These are phyloP conservation scores for Ramaria sp. DNA, from an alignment of 768 basidiomycete genomes.

Conservation along the genomic window DNA sequence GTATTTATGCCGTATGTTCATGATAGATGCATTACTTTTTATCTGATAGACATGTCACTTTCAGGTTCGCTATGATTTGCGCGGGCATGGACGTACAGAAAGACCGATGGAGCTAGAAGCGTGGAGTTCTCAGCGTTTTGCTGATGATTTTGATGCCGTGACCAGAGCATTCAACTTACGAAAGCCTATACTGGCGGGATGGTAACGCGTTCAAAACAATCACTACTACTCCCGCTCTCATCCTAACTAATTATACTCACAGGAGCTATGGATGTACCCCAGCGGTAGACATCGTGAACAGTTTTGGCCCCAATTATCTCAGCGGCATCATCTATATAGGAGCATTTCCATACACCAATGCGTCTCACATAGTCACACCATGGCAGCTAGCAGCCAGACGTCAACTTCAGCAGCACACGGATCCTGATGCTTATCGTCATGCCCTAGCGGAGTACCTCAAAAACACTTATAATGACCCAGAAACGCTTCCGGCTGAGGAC, in stretches of 20 bases:
- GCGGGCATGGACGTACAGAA: conserved; percentile 24
- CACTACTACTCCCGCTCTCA: conserved; percentile 15
- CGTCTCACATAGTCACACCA: neutral
- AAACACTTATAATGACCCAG: conserved; percentile 14
- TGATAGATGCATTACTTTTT: no score
- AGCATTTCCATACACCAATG: conserved; percentile 6
- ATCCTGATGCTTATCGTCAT: neutral
- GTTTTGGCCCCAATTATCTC: conserved; percentile 14
- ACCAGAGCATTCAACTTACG: conserved; percentile 19
- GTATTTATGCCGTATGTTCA: neutral
- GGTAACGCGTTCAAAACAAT: conserved; percentile 17
- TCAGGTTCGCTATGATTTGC: conserved; percentile 24
- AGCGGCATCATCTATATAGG: conserved; percentile 14
- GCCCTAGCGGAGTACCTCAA: conserved; percentile 7
- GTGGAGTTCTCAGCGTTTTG: conserved; percentile 20
- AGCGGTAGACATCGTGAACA: conserved; percentile 19
- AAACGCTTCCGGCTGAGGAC: conserved; percentile 13
- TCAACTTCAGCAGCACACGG: no score
- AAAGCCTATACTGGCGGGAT: conserved; percentile 24
- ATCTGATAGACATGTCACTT: neutral
- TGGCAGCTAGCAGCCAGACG: neutral
- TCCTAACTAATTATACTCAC: conserved; percentile 18
- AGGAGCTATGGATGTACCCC: conserved; percentile 20
- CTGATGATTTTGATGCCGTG: conserved; percentile 24
- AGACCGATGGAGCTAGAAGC: conserved; percentile 18